Evolutionary conservation across 1,284 basidiomycete genomes (phyloP).

Genomic region (Neolentinus lepideus): DNA sequence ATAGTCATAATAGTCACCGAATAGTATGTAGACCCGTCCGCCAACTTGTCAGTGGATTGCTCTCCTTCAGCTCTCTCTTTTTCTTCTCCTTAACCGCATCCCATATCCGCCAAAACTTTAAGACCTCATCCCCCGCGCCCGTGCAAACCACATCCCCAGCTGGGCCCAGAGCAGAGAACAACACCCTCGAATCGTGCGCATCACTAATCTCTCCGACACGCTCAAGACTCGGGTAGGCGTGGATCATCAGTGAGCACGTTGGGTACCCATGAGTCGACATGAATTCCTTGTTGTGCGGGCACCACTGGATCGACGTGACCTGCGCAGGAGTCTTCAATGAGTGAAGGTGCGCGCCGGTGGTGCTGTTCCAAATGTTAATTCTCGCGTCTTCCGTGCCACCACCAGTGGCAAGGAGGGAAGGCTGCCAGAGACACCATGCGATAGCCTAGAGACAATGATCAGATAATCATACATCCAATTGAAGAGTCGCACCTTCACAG

Average conservation of each 20-base stretch:
- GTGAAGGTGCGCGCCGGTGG: constrained; percentile 83
- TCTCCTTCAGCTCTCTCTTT: constrained; percentile 43
- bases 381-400: constrained; percentile 94
- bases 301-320: constrained; percentile 90
- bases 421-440: constrained; percentile 97
- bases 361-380: constrained; percentile 91
- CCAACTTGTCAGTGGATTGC: not conserved
- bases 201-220: constrained; percentile 85
- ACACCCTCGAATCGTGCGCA: constrained; percentile 85
- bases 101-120: constrained; percentile 90
- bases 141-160: constrained; percentile 88
- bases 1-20: too few relatives aligned
- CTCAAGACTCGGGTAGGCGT: constrained; percentile 48
- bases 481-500: constrained; percentile 68
- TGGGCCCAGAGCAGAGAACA: constrained; percentile 79
- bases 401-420: constrained; percentile 86
- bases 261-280: constrained; percentile 93
- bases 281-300: constrained; percentile 86
- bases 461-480: not conserved
- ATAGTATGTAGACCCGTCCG: not conserved
- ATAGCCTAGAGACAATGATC: constrained; percentile 56
- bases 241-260: constrained; percentile 39
- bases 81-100: constrained; percentile 42
- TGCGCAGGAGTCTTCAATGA: constrained; percentile 82
- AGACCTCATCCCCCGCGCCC: constrained; percentile 87